Evolutionary conservation across 768 basidiomycete genomes (phyloP).

Genomic region (Albatrellus ellisii): DNA sequence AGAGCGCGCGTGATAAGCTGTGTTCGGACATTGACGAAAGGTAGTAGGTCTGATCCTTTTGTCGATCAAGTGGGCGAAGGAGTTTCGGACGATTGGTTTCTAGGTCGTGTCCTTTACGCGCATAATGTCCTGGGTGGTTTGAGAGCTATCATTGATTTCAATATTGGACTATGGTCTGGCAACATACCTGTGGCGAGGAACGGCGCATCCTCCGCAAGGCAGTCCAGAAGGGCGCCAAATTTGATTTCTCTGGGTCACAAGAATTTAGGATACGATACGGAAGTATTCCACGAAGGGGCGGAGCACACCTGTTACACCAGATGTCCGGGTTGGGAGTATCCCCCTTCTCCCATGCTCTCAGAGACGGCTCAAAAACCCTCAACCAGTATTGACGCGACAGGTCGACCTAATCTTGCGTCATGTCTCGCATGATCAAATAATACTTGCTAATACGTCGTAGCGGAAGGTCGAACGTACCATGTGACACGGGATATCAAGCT

Average conservation of each 20-base stretch:
- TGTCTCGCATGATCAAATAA: background rate
- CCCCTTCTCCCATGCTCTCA: constrained; percentile 66
- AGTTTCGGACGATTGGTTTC: constrained; percentile 22
- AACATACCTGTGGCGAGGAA: constrained; percentile 75
- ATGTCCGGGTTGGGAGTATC: constrained; percentile 89
- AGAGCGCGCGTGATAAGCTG: constrained; percentile 55
- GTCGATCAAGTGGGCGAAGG: constrained; percentile 32
- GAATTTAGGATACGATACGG: background rate
- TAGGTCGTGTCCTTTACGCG: constrained; percentile 39
- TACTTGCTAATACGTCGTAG: background rate
- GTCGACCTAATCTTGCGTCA: constrained; percentile 44
- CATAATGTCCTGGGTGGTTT: constrained; percentile 69
- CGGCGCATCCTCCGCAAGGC: constrained; percentile 29
- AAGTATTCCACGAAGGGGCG: too few relatives aligned
- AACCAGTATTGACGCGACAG: constrained; percentile 88
- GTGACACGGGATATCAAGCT: constrained; percentile 58
- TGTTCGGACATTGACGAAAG: constrained; percentile 63
- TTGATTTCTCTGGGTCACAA: constrained; percentile 60
- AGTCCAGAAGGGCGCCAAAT: constrained; percentile 72
- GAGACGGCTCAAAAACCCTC: constrained; percentile 78
- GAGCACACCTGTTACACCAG: constrained; percentile 68
- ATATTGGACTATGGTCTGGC: background rate
- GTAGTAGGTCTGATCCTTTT: constrained; percentile 91
- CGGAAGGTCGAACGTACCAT: constrained; percentile 34
- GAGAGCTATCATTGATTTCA: background rate